A percentile compares a stretch with the other conserved stretches of the same genome.
These are phyloP conservation scores for Trichomonas gallinae DNA, from an alignment of 208 protist genomes.

Conservation along the genomic window DNA sequence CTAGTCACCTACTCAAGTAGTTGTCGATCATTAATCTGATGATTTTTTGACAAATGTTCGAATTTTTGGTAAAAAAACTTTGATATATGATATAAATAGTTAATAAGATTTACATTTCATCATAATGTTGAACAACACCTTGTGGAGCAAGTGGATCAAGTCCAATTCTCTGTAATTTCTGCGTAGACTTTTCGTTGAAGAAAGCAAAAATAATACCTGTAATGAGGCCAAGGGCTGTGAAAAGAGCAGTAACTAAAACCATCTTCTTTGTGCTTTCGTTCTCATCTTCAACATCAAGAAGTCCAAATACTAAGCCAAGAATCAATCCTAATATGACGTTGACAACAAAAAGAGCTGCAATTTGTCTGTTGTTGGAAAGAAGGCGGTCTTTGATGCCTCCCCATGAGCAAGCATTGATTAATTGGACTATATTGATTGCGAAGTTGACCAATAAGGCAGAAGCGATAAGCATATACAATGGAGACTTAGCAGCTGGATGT, in stretches of 20 bases:
- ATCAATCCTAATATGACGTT: not conserved
- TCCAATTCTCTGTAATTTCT: not conserved
- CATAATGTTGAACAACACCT: not conserved
- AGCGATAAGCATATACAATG: not conserved
- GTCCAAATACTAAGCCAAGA: not conserved
- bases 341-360: not conserved
- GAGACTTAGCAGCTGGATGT: not conserved
- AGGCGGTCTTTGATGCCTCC: not conserved
- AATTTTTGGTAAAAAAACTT: too few species aligned
- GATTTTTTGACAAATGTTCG: too few species aligned
- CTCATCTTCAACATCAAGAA: not conserved
- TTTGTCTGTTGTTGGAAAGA: not conserved
- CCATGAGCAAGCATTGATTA: not conserved
- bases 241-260: not conserved
- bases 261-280: not conserved
- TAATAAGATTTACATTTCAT: not conserved
- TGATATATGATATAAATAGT: too few species aligned
- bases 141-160: not conserved
- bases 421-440: not conserved
- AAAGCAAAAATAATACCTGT: not conserved
- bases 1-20: too few species aligned
- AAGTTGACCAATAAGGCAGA: not conserved
- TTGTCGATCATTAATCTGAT: too few species aligned
- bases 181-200: not conserved
- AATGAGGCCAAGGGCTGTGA: not conserved